Evolutionary conservation across 345 rosid species (phyloP).

Genomic region (Eucalyptus melliodora): DNA sequence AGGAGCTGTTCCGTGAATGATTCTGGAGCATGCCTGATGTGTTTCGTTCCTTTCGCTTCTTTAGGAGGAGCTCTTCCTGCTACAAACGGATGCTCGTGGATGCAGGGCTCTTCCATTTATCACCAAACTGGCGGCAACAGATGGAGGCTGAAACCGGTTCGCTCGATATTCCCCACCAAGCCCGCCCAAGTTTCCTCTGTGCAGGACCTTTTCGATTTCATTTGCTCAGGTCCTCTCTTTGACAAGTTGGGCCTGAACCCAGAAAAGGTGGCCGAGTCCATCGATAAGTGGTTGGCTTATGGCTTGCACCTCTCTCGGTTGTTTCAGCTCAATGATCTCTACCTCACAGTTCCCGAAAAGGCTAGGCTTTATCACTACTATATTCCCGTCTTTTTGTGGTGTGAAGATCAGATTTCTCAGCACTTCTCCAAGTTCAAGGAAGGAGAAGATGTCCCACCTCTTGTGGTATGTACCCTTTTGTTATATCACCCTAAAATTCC

Average conservation of each 20-base stretch:
- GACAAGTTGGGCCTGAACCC: conserved; percentile 41
- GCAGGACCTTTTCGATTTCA: conserved; percentile 67
- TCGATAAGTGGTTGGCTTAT: conserved; percentile 77
- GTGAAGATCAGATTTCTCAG: conserved; percentile 73
- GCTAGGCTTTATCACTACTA: conserved; percentile 86
- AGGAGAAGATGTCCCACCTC: conserved; percentile 70
- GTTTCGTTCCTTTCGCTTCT: neutral
- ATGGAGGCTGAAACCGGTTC: conserved; percentile 2
- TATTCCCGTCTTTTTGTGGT: conserved; percentile 90
- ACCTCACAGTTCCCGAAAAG: conserved; percentile 57
- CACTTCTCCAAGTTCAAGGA: conserved; percentile 52
- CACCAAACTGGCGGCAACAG: neutral
- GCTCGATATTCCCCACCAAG: conserved; percentile 21
- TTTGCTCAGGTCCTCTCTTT: conserved; percentile 81
- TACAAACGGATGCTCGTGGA: conserved; percentile 47
- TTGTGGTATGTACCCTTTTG: conserved; percentile 47
- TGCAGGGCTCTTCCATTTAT: conserved; percentile 27
- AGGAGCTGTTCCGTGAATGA: neutral
- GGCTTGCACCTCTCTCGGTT: conserved; percentile 50
- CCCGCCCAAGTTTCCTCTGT: conserved; percentile 64
- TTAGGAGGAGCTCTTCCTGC: conserved; percentile 9
- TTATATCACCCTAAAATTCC: neutral
- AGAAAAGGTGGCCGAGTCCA: conserved; percentile 48
- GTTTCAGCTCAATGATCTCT: conserved; percentile 63
- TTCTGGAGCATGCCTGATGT: neutral